Evolutionary conservation across 2,329 filamentous ascomycete species (phyloP).

Genomic region (Calonectria leucothoes): DNA sequence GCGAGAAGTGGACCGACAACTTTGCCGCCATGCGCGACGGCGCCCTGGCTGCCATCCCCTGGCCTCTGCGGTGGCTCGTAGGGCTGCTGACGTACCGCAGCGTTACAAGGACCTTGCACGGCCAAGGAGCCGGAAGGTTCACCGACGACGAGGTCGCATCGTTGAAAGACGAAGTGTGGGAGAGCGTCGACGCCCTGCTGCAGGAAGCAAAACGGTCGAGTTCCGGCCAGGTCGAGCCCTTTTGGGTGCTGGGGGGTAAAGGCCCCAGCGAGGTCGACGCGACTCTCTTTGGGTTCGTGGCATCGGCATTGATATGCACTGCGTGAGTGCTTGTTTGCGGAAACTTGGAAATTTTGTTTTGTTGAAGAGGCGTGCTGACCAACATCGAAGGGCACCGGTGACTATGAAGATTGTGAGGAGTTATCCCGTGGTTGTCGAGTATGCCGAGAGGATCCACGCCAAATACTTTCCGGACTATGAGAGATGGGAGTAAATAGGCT

Average conservation of each 20-base stretch:
- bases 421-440: conserved; percentile 64
- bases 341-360: neutral
- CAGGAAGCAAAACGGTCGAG: conserved; percentile 45
- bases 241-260: conserved; percentile 68
- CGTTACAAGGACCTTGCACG: conserved; percentile 57
- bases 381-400: conserved; percentile 55
- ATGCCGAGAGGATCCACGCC: conserved; percentile 66
- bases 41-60: conserved; percentile 61
- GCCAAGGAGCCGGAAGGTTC: conserved; percentile 67
- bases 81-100: conserved; percentile 62
- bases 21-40: conserved; percentile 68
- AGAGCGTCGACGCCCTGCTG: conserved; percentile 59
- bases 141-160: conserved; percentile 59
- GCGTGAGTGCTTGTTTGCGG: conserved; percentile 57
- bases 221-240: conserved; percentile 49
- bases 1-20: conserved; percentile 70
- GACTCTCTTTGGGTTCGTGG: conserved; percentile 68
- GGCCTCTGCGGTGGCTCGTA: conserved; percentile 61
- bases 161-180: conserved; percentile 65
- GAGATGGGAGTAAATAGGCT: conserved; percentile 43
- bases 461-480: conserved; percentile 70
- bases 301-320: conserved; percentile 60
- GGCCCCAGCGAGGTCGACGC: conserved; percentile 68
- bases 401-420: conserved; percentile 56
- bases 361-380: neutral